Evolutionary conservation across 495 filamentous ascomycete species (phyloP), one percentile per base, ranked within the genome.

Genomic region (Neurospora pannonica): DNA sequence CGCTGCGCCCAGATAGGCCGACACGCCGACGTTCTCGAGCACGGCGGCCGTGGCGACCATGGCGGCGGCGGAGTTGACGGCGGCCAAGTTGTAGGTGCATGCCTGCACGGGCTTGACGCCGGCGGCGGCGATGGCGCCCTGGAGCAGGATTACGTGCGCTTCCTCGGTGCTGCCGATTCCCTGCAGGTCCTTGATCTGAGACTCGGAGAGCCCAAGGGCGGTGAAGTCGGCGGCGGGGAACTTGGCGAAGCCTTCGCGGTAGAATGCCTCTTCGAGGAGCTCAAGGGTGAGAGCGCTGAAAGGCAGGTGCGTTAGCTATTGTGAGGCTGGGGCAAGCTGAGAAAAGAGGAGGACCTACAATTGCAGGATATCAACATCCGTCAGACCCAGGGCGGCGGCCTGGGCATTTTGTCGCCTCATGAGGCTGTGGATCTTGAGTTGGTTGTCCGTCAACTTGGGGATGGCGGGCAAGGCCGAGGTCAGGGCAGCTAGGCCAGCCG

Each of bases 341-440:
- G 37, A 69, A 7, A 17, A 62, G 21, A 31, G 71, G 21, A 21
- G 7, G 15, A 76, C 89, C 80, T 85, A 92, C 90, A 92, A 92
- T 87, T 92, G 88, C 24, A 92, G 86, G 74, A 92, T 92, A 78
- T 92, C 90, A 69, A 90, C 78, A 80, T 92, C 90, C 19, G 82
- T 84, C 71, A 92, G 79, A 34, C 86, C 88, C 31, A 82, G 76
- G 17, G 84, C 83, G 13, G 86, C 85, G 31, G 87, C 87, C 0
- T 86, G 85, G 6, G 84, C 85, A 74, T 87, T 84, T 78, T 89
- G 87, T 71, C 87, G 84, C 78, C 84, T 88, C 71, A 81, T 78
- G 67, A 84, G 73, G 76, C 81, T 74, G 78, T 85, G 85, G 71
- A 86, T 82, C 72, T 82, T 81, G 76, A 79, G 77, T 75, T 86